These are phyloP conservation scores for Chaetoceros tenuissimus DNA, from an alignment of 108 stramenopile species.

Conservation along the genomic window DNA sequence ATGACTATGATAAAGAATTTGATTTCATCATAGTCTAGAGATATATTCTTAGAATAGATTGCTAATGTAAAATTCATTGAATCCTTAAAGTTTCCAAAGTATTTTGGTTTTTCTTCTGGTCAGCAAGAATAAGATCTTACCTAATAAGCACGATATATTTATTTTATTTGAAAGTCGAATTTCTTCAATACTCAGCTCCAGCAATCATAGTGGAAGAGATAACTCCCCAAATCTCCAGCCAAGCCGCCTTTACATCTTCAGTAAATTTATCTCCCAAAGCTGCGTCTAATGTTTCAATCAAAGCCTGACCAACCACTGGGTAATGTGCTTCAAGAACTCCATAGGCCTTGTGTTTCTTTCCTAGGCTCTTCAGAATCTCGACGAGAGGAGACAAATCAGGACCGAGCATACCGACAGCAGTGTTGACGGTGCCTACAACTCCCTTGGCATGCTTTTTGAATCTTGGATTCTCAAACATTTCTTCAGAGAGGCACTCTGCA, in stretches of 20 bases:
- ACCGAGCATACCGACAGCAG: constrained; percentile 30
- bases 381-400: constrained; percentile 15
- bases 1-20: too few species aligned
- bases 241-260: constrained; percentile 15
- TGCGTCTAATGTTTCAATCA: constrained; percentile 16
- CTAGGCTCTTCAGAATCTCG: constrained; percentile 10
- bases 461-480: constrained; percentile 7
- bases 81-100: too few species aligned
- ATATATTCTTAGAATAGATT: too few species aligned
- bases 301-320: constrained; percentile 20
- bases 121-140: too few species aligned
- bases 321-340: constrained; percentile 31
- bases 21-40: too few species aligned
- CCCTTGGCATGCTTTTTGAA: constrained; percentile 18
- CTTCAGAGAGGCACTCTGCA: constrained; percentile 9
- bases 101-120: too few species aligned
- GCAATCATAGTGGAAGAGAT: constrained; percentile 28
- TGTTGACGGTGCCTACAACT: constrained; percentile 25
- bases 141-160: too few species aligned
- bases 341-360: constrained; percentile 18
- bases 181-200: not conserved
- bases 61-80: too few species aligned
- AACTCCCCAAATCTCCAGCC: constrained; percentile 28
- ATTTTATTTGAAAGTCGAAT: too few species aligned
- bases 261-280: constrained; percentile 23